These are phyloP conservation scores for Plenodomus tracheiphilus DNA, from an alignment of 2,329 filamentous ascomycete genomes.

Conservation along the genomic window DNA sequence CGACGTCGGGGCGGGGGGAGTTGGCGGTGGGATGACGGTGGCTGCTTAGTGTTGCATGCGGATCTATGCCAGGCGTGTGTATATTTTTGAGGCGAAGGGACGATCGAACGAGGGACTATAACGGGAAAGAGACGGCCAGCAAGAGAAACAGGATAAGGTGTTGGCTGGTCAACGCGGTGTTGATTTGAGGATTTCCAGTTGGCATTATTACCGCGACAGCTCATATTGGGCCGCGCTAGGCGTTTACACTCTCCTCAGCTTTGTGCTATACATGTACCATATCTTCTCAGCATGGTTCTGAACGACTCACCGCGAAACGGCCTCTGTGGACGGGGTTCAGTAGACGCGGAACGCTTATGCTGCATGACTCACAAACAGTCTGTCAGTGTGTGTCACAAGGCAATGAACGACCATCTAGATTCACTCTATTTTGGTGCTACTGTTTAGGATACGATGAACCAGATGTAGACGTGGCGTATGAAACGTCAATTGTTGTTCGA, in stretches of 20 bases:
- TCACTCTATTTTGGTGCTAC: no score
- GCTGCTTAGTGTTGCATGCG: conserved; percentile 20
- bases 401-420: no score
- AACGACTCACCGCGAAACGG: no score
- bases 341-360: no score
- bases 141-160: conserved; percentile 12
- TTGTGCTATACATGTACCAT: conserved; percentile 42
- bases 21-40: conserved; percentile 24
- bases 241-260: conserved; percentile 43
- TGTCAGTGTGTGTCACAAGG: no score
- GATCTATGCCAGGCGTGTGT: conserved; percentile 9
- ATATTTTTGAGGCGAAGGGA: conserved; percentile 14
- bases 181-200: conserved; percentile 28
- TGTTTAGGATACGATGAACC: no score
- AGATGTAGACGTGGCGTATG: no score
- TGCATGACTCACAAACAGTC: no score
- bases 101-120: not conserved
- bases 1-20: conserved; percentile 22
- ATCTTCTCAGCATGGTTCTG: no score
- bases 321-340: no score
- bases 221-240: conserved; percentile 33
- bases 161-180: conserved; percentile 21
- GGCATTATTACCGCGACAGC: conserved; percentile 32
- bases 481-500: no score
- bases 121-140: not conserved